Conservation (phyloP, 75 land plant genomes). For the Chamaecyparis obtusa region DNA sequence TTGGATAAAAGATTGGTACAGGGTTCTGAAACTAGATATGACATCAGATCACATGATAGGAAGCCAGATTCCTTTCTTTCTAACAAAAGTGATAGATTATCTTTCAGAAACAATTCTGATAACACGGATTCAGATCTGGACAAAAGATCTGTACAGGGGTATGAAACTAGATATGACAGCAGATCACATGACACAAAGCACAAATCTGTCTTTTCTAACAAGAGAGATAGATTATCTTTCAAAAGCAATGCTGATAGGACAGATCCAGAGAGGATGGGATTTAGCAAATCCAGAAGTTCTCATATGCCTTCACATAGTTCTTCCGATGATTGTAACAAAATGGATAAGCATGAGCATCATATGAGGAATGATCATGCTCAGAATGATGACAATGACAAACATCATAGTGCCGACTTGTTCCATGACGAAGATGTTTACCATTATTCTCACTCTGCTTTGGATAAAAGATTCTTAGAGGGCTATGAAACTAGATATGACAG, state of each 20-base stretch:
- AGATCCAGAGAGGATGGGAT: background rate
- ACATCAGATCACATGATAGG: conserved; percentile 12
- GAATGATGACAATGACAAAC: background rate
- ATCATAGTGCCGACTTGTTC: background rate
- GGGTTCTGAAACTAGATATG: background rate
- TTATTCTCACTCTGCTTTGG: background rate
- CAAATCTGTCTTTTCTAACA: conserved; percentile 2
- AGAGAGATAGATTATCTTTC: background rate
- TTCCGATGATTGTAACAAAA: background rate
- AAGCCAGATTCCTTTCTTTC: conserved; percentile 9
- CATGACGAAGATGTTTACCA: background rate
- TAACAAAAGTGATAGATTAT: background rate
- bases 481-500: conserved; percentile 11
- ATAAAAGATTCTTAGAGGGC: background rate
- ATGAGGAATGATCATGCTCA: background rate
- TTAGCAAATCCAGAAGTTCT: background rate
- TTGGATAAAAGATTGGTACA: background rate
- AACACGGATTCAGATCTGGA: background rate
- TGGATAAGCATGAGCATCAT: background rate
- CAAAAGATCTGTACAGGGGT: background rate
- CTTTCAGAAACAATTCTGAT: background rate
- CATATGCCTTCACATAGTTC: background rate
- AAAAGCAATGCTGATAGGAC: background rate
- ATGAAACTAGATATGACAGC: conserved; percentile 13
- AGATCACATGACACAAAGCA: conserved; percentile 10